Conservation (phyloP, 345 rosid genomes). For the Brassica incana region DNA sequence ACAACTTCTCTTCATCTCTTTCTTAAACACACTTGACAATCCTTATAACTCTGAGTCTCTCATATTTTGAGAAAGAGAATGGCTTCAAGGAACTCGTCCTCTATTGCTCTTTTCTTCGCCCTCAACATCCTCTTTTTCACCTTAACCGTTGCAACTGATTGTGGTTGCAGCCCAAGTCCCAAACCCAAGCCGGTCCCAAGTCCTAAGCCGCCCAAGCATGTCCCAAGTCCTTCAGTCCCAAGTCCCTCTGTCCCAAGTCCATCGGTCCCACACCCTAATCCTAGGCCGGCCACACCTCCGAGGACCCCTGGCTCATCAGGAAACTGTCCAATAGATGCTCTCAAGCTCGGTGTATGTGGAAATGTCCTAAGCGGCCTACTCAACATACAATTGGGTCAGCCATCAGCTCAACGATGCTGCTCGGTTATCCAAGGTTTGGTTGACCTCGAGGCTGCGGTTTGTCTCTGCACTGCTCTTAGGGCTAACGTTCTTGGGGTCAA, state of each 20-base stretch:
- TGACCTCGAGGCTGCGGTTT: constrained; percentile 69
- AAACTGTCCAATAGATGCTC: constrained; percentile 57
- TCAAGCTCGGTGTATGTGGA: constrained; percentile 59
- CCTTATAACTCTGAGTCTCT: not conserved
- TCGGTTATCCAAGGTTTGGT: constrained; percentile 49
- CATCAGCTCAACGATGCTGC: constrained; percentile 54
- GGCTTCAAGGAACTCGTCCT: constrained; percentile 36
- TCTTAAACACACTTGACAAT: constrained; percentile 1
- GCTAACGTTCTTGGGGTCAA: constrained; percentile 59
- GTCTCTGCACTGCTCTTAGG: constrained; percentile 70
- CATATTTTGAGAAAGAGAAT: not conserved
- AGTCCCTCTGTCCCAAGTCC: not conserved
- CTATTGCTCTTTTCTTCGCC: constrained; percentile 34
- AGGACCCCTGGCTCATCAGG: constrained; percentile 30
- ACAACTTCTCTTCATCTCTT: constrained; percentile 11
- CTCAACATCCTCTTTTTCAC: constrained; percentile 37
- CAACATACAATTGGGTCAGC: constrained; percentile 40
- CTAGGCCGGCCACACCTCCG: constrained; percentile 9
- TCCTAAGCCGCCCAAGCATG: not conserved
- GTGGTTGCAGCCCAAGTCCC: constrained; percentile 32
- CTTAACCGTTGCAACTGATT: constrained; percentile 17
- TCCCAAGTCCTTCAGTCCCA: constrained; percentile 1
- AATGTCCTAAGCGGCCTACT: constrained; percentile 46
- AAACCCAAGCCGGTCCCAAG: constrained; percentile 5
- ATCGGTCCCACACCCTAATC: constrained; percentile 1